These are phyloP conservation scores for Yarrowia porcina DNA, from an alignment of 805 yeast species.

Conservation along the genomic window DNA sequence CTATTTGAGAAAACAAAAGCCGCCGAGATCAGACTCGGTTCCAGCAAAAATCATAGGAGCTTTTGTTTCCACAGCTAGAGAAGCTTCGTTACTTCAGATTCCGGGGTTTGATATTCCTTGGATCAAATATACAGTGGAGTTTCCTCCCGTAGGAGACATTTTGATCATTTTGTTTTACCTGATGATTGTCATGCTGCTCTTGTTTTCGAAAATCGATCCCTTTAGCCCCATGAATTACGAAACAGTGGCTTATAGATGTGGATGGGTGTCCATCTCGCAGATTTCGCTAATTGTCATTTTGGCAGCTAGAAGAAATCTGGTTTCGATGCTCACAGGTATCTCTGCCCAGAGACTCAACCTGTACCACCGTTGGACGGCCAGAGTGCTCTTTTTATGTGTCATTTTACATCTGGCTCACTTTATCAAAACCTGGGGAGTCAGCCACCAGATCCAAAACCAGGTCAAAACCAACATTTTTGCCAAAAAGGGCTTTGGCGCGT, in stretches of 20 bases:
- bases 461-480: slow-evolving; percentile 29
- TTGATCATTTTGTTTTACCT: slow-evolving; percentile 27
- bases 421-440: slow-evolving; percentile 30
- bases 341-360: slow-evolving; percentile 32
- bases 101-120: slow-evolving; percentile 16
- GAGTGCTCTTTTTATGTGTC: slow-evolving; percentile 32
- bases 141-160: slow-evolving; percentile 12
- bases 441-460: slow-evolving; percentile 27
- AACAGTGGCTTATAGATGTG: slow-evolving; percentile 32
- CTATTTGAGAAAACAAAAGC: not conserved
- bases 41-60: slow-evolving; percentile 12
- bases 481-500: slow-evolving; percentile 32
- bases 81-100: not conserved
- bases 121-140: slow-evolving; percentile 9
- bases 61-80: not conserved
- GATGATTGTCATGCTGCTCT: slow-evolving; percentile 29
- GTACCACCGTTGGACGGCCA: slow-evolving; percentile 35
- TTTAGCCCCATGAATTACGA: slow-evolving; percentile 29
- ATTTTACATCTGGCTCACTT: slow-evolving; percentile 32
- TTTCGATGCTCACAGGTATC: slow-evolving; percentile 31
- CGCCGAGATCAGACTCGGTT: not conserved
- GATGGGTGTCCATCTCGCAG: slow-evolving; percentile 34
- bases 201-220: slow-evolving; percentile 29
- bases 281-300: slow-evolving; percentile 34
- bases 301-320: slow-evolving; percentile 29